These are phyloP conservation scores for Pisolithus microcarpus DNA, from an alignment of 768 basidiomycete genomes.

Conservation along the genomic window DNA sequence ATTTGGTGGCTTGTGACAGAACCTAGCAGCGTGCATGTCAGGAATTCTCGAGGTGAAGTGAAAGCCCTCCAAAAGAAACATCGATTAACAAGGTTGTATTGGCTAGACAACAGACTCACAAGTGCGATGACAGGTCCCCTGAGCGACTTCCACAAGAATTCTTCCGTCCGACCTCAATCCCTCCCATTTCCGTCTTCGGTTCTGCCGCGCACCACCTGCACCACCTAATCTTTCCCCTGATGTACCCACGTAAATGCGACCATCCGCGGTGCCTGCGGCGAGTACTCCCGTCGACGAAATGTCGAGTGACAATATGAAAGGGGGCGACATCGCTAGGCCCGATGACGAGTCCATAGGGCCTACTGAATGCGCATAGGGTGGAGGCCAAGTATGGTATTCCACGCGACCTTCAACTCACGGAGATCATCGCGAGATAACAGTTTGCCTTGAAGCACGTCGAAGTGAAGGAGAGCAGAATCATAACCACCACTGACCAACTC, in stretches of 20 bases:
- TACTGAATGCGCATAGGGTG: conserved; percentile 2
- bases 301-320: conserved; percentile 61
- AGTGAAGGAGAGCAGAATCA: conserved; percentile 62
- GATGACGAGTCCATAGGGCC: conserved; percentile 36
- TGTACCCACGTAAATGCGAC: conserved; percentile 60
- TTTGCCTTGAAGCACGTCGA: conserved; percentile 51
- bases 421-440: conserved; percentile 54
- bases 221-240: conserved; percentile 50
- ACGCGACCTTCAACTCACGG: conserved; percentile 31
- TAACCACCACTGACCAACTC: conserved; percentile 78
- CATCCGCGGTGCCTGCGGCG: conserved; percentile 72
- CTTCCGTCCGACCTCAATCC: conserved; percentile 49
- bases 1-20: conserved; percentile 45
- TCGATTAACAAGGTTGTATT: neutral
- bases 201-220: conserved; percentile 34
- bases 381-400: neutral
- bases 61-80: conserved; percentile 38
- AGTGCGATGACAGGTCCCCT: conserved; percentile 68
- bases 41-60: conserved; percentile 36
- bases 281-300: conserved; percentile 53
- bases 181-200: conserved; percentile 61
- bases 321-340: conserved; percentile 60
- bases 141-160: conserved; percentile 44
- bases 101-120: conserved; percentile 38
- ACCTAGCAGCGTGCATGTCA: conserved; percentile 59